Conservation (phyloP, 495 filamentous ascomycete genomes). For the Parathielavia hyrcaniae region DNA sequence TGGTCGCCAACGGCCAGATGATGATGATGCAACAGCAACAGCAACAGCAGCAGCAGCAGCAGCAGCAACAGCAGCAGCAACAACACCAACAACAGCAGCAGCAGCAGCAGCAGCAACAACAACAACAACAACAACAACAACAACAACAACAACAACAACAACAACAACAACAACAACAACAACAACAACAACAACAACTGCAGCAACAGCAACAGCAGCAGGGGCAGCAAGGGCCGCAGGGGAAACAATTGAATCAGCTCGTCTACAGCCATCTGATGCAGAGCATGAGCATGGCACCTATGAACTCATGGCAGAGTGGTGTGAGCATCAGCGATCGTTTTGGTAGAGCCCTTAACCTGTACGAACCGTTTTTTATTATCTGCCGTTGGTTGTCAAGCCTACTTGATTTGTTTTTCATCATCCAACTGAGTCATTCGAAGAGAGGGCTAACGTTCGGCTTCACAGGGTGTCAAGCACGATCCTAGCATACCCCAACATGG, state of each 20-base stretch:
- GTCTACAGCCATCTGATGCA: conserved; percentile 17
- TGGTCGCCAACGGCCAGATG: conserved; percentile 35
- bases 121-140: conserved; percentile 26
- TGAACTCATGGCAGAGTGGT: conserved; percentile 33
- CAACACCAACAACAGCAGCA: conserved; percentile 25
- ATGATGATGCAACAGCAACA: conserved; percentile 34
- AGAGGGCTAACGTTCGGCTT: conserved; percentile 14
- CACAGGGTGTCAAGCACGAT: conserved; percentile 38
- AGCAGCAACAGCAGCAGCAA: conserved; percentile 26
- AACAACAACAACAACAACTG: conserved; percentile 26
- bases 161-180: conserved; percentile 28
- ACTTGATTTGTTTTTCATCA: neutral
- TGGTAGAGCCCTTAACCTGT: conserved; percentile 36
- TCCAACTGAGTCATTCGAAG: neutral
- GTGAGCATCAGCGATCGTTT: conserved; percentile 29
- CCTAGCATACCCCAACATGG: conserved; percentile 33
- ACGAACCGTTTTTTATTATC: conserved; percentile 14
- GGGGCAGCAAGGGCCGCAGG: no score
- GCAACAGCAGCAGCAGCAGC: conserved; percentile 26
- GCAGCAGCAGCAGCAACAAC: conserved; percentile 29
- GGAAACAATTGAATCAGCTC: conserved; percentile 7
- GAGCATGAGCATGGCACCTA: conserved; percentile 18
- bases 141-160: conserved; percentile 21
- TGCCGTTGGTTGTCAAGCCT: conserved; percentile 3
- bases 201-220: conserved; percentile 24